These are phyloP conservation scores for Hura crepitans DNA, from an alignment of 441 rosid species.

Conservation along the genomic window DNA sequence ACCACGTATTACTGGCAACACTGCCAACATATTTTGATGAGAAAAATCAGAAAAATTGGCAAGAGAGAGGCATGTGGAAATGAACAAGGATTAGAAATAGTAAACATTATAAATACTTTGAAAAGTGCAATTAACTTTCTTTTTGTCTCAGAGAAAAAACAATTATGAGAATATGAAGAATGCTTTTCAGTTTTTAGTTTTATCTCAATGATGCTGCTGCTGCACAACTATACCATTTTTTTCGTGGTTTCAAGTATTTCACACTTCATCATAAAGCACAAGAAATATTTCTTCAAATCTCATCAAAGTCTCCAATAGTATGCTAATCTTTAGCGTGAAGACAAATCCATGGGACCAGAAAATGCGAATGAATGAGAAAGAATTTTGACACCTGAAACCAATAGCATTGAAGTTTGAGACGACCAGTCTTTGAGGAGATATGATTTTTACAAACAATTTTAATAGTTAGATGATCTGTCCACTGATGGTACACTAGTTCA, in stretches of 20 bases:
- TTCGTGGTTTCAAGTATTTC: not conserved
- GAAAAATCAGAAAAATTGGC: not conserved
- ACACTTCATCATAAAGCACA: not conserved
- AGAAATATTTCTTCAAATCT: not conserved
- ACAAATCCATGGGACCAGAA: not conserved
- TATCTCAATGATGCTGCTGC: not conserved
- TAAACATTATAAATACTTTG: not conserved
- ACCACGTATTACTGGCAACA: constrained; percentile 56
- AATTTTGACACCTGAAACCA: not conserved
- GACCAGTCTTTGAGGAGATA: not conserved
- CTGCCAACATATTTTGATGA: constrained; percentile 35
- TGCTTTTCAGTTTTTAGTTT: no score
- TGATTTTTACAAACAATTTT: not conserved
- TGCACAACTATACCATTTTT: not conserved
- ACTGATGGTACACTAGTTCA: no score
- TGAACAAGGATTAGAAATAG: not conserved
- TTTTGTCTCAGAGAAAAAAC: not conserved
- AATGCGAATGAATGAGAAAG: not conserved
- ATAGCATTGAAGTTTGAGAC: not conserved
- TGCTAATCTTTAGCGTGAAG: not conserved
- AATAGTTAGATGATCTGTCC: no score
- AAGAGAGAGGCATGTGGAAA: not conserved
- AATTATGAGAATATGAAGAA: not conserved
- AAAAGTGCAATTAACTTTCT: not conserved
- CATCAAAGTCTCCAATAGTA: not conserved